Evolutionary conservation across 805 yeast species (phyloP).

Genomic region (Metschnikowia koreensis): DNA sequence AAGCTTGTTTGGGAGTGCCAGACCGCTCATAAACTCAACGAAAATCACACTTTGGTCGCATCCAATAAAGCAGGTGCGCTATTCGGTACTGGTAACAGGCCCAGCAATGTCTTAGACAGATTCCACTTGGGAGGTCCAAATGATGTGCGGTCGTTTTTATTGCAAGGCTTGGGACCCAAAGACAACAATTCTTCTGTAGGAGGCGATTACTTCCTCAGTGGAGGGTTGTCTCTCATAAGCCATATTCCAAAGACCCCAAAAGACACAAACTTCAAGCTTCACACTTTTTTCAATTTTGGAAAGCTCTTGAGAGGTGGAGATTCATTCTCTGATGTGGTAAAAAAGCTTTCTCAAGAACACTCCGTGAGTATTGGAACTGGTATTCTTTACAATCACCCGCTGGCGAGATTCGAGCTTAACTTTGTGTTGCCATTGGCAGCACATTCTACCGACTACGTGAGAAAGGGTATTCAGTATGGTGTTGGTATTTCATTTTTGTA

Average conservation of each 20-base stretch:
- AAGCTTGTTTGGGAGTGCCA: constrained; percentile 44
- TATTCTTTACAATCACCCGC: constrained; percentile 52
- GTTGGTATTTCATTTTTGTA: constrained; percentile 58
- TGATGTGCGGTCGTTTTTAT: constrained; percentile 51
- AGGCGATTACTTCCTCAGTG: constrained; percentile 48
- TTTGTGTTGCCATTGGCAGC: constrained; percentile 49
- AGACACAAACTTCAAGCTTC: constrained; percentile 49
- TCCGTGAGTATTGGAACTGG: constrained; percentile 49
- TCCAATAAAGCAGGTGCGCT: constrained; percentile 36
- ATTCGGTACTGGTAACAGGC: constrained; percentile 16
- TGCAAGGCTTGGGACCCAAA: constrained; percentile 57
- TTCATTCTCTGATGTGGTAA: constrained; percentile 12
- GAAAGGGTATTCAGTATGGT: constrained; percentile 60
- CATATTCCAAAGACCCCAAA: constrained; percentile 40
- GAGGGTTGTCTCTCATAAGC: constrained; percentile 46
- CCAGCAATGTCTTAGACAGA: constrained; percentile 48
- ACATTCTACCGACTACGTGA: constrained; percentile 43
- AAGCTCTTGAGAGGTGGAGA: constrained; percentile 26
- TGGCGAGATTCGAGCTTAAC: constrained; percentile 57
- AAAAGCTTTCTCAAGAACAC: constrained; percentile 17
- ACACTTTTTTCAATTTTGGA: constrained; percentile 49
- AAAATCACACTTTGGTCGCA: constrained; percentile 22
- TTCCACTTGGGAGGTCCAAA: constrained; percentile 61
- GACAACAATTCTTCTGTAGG: constrained; percentile 49
- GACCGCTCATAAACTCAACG: constrained; percentile 24